Evolutionary conservation across 352 stramenopile species (phyloP).

Genomic region (Elongisporangium anandrum): DNA sequence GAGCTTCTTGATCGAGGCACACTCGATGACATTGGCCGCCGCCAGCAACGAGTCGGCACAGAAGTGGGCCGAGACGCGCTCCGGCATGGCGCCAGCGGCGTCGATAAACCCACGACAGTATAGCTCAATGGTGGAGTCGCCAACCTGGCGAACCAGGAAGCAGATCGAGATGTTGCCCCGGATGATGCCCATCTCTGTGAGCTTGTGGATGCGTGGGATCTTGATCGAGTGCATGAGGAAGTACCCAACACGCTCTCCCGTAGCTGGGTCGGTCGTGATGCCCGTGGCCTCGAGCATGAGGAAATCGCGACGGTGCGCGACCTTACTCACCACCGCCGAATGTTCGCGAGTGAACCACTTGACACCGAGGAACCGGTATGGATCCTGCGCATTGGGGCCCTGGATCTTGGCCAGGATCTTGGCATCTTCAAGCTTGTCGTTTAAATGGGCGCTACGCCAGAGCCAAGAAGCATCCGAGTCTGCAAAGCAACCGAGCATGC

Average conservation of each 20-base stretch:
- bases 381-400: slow-evolving; percentile 20
- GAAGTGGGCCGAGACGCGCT: slow-evolving; percentile 31
- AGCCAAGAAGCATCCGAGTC: slow-evolving; percentile 29
- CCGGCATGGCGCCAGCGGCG: slow-evolving; percentile 24
- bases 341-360: slow-evolving; percentile 57
- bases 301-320: slow-evolving; percentile 39
- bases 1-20: slow-evolving; percentile 56
- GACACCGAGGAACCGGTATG: slow-evolving; percentile 39
- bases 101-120: slow-evolving; percentile 28
- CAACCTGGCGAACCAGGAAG: slow-evolving; percentile 29
- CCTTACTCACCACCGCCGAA: slow-evolving; percentile 25
- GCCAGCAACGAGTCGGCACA: slow-evolving; percentile 36
- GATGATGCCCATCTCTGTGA: slow-evolving; percentile 29
- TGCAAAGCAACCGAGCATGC: slow-evolving; percentile 49
- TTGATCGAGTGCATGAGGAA: slow-evolving; percentile 48
- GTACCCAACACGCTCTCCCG: slow-evolving; percentile 43
- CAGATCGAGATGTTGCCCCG: slow-evolving; percentile 32
- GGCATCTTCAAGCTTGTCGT: slow-evolving; percentile 35
- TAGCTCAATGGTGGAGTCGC: slow-evolving; percentile 25
- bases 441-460: slow-evolving; percentile 24
- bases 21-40: slow-evolving; percentile 34
- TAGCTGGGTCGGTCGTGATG: slow-evolving; percentile 21
- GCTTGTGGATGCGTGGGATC: slow-evolving; percentile 21
- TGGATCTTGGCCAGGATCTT: slow-evolving; percentile 29
- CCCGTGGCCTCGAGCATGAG: slow-evolving; percentile 37